Percentiles rank a stretch among this genome's conserved stretches.
Conservation (phyloP, 2,329 filamentous ascomycete species). For the Colletotrichum godetiae region DNA sequence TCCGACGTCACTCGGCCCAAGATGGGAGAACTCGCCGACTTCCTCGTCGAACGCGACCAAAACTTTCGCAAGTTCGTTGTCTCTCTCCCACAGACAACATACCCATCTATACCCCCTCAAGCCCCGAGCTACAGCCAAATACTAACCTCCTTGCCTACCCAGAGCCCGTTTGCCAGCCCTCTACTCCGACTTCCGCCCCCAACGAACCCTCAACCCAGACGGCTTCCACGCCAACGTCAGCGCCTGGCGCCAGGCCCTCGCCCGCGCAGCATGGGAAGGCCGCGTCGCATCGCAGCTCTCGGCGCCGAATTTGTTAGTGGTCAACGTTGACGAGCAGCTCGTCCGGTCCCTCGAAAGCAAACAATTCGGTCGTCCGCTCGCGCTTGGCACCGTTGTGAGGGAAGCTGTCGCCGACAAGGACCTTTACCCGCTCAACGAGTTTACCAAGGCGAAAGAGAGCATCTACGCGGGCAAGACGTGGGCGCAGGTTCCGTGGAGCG, state of each 20-base stretch:
- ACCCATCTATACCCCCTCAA: neutral
- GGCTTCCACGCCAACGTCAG: conserved; percentile 84
- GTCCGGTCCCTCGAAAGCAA: conserved; percentile 77
- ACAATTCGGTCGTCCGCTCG: conserved; percentile 84
- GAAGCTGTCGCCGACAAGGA: conserved; percentile 78
- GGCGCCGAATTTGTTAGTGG: conserved; percentile 59
- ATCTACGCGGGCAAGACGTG: conserved; percentile 76
- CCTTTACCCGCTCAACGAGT: conserved; percentile 78
- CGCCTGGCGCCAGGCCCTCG: conserved; percentile 82
- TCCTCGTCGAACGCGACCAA: conserved; percentile 69
- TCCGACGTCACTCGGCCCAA: conserved; percentile 37
- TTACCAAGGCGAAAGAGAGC: conserved; percentile 72
- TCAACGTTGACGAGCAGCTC: conserved; percentile 71
- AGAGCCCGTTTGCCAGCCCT: conserved; percentile 85
- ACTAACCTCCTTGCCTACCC: conserved; percentile 29
- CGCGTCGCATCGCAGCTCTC: conserved; percentile 53
- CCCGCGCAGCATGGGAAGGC: conserved; percentile 75
- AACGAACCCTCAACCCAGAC: conserved; percentile 82
- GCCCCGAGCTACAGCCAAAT: conserved; percentile 15
- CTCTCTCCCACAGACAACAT: neutral
- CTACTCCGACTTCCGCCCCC: conserved; percentile 86
- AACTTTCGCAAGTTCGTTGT: conserved; percentile 68
- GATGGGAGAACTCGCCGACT: conserved; percentile 78
- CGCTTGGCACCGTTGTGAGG: conserved; percentile 79
- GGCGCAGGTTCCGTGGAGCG: conserved; percentile 75